Percentiles rank a stretch among this genome's conserved stretches.
Conservation (phyloP, 805 yeast species). For the Sugiyamaella smithiae region DNA sequence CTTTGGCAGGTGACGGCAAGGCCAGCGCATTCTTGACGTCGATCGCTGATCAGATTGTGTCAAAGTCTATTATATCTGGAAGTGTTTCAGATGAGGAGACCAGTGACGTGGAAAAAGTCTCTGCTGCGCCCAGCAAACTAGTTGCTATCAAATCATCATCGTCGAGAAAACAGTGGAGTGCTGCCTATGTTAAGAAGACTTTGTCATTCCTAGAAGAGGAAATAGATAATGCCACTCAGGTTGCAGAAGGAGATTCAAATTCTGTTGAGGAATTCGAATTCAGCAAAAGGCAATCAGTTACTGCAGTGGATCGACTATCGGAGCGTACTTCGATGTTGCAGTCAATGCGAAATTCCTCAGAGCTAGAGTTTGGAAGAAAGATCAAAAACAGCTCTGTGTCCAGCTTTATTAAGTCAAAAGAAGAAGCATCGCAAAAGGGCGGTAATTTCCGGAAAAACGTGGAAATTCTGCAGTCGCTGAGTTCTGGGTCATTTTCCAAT, state of each 20-base stretch:
- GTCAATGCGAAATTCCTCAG: background rate
- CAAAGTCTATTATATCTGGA: background rate
- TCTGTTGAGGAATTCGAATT: conserved; percentile 1
- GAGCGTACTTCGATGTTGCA: background rate
- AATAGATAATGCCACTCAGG: conserved; percentile 4
- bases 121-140: background rate
- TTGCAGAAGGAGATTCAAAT: background rate
- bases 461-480: conserved; percentile 13
- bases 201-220: conserved; percentile 25
- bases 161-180: conserved; percentile 6
- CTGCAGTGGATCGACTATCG: background rate
- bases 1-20: conserved; percentile 23
- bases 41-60: conserved; percentile 21
- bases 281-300: background rate
- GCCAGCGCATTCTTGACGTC: conserved; percentile 27
- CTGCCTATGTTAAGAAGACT: conserved; percentile 15
- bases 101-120: background rate
- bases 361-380: background rate
- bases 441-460: conserved; percentile 7
- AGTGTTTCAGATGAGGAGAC: conserved; percentile 6
- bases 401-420: background rate
- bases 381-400: conserved; percentile 4
- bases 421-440: background rate
- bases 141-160: background rate
- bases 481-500: background rate